Conservation (phyloP, 2,329 filamentous ascomycete genomes). For the Parafenestella ontariensis region DNA sequence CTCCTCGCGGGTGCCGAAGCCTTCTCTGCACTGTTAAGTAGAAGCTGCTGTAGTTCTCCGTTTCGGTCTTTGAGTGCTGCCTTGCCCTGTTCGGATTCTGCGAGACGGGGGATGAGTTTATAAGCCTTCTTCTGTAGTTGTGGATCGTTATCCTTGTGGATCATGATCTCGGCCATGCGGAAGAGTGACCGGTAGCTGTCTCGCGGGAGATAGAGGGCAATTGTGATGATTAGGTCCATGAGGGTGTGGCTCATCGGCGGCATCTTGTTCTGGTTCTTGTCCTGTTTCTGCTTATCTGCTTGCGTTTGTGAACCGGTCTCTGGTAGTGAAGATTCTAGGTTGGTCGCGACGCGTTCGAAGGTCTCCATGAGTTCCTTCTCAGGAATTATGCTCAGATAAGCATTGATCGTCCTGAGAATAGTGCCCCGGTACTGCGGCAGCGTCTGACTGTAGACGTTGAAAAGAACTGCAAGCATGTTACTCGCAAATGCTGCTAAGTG, state of each 20-base stretch:
- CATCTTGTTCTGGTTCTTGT: constrained; percentile 72
- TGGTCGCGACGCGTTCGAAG: constrained; percentile 19
- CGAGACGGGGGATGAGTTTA: constrained; percentile 91
- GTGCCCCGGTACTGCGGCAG: constrained; percentile 89
- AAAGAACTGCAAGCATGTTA: constrained; percentile 94
- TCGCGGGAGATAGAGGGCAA: constrained; percentile 89
- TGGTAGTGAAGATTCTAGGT: constrained; percentile 20
- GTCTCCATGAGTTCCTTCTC: constrained; percentile 48
- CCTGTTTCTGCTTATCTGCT: constrained; percentile 66
- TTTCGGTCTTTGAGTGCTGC: constrained; percentile 78
- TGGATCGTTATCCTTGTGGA: constrained; percentile 81
- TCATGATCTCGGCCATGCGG: constrained; percentile 81
- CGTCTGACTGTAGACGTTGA: constrained; percentile 98
- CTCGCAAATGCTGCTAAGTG: constrained; percentile 80
- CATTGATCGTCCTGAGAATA: constrained; percentile 93
- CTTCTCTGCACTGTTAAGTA: constrained; percentile 81
- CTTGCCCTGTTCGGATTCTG: constrained; percentile 78
- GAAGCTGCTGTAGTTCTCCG: constrained; percentile 78
- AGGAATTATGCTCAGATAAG: constrained; percentile 88
- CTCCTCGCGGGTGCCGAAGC: constrained; percentile 85
- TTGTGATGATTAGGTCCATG: constrained; percentile 96
- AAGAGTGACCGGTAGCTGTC: constrained; percentile 87
- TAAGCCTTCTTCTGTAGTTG: constrained; percentile 99
- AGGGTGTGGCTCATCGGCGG: constrained; percentile 93
- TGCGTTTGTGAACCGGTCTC: constrained; percentile 66